Evolutionary conservation across 1,284 basidiomycete species (phyloP), one percentile per base, ranked within the genome.

Genomic region (Trametes pubescens): DNA sequence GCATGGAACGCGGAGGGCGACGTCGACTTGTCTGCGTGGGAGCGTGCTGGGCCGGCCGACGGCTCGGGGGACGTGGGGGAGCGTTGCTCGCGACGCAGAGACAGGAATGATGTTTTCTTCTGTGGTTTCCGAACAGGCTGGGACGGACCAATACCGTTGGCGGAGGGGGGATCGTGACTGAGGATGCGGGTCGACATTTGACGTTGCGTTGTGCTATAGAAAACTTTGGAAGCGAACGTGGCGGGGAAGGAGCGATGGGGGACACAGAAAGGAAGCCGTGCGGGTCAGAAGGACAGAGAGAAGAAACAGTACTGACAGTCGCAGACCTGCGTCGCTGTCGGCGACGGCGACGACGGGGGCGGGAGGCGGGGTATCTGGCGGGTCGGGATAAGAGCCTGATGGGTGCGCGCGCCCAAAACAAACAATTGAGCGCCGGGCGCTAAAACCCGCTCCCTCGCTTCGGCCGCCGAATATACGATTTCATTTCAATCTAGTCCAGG

Each of bases 81-180:
- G 71, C 82, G 83, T 72, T 83, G 84, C 71, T 87, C 85, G 63
- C 81, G 81, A 64, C 80, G 77, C 44, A 86, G 75, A 21, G 87
- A 87, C 37, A 86, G 73, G 71, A 84, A 84, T 6, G 87, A 86
- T 14, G 82, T 76, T 69, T 80, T 85, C 74, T 84, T 85, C 64
- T 82, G 77, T 9, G 84, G 81, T 49, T 74, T 74, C 62, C 78
- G 80, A 57, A 79, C 75, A 48, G 79, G 56, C 37, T 69, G 64
- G 1, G 69, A 65, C 49, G 52, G 37, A 1, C 57, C 59, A 56
- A 63, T 64, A 51, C 59, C 53, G 63, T 65, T 64, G 35, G 67
- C 38, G 48, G 58, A 61, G 58, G 67, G 61, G 26, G 61, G 49
- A 55, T 68, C 65, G 51, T 64, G 57, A 57, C 65, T 68, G 53